Conservation (phyloP, 148 eudicot genomes). For the Heliamphora exappendiculata region DNA sequence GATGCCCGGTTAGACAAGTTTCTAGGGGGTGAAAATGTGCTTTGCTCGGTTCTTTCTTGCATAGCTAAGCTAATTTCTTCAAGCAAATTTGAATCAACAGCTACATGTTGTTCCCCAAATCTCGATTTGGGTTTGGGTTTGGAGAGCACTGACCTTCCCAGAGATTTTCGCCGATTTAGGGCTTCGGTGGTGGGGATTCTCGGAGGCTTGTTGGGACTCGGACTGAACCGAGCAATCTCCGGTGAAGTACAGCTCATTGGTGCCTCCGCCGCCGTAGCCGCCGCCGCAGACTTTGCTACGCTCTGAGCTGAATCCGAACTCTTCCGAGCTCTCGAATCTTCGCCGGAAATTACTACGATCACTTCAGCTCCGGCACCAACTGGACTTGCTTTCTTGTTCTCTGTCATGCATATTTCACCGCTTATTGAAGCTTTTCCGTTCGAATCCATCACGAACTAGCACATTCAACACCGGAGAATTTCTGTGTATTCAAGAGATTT, state of each 20-base stretch:
- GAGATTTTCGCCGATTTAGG: constrained; percentile 23
- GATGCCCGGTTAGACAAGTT: constrained; percentile 28
- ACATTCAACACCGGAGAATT: too few relatives aligned
- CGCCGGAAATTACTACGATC: constrained; percentile 20
- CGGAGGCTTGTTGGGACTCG: constrained; percentile 30
- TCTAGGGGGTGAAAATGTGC: constrained; percentile 28
- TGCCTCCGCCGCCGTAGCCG: too few relatives aligned
- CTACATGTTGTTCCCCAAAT: constrained; percentile 48
- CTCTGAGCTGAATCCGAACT: constrained; percentile 17
- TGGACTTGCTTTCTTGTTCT: constrained; percentile 14
- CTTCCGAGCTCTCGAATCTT: constrained; percentile 16
- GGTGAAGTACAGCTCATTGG: constrained; percentile 3
- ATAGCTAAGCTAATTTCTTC: constrained; percentile 22
- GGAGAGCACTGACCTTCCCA: constrained; percentile 31
- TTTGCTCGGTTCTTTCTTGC: too few relatives aligned
- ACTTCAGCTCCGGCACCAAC: constrained; percentile 13
- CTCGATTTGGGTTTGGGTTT: constrained; percentile 65
- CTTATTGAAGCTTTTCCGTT: constrained; percentile 16
- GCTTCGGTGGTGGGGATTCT: constrained; percentile 23
- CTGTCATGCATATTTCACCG: constrained; percentile 27
- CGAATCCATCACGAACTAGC: constrained; percentile 21
- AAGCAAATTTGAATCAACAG: constrained; percentile 23
- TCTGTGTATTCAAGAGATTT: too few relatives aligned
- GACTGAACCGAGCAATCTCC: constrained; percentile 28
- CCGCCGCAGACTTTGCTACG: neutral